Conservation (phyloP, 2,329 filamentous ascomycete species). For the Sclerotinia borealis region DNA sequence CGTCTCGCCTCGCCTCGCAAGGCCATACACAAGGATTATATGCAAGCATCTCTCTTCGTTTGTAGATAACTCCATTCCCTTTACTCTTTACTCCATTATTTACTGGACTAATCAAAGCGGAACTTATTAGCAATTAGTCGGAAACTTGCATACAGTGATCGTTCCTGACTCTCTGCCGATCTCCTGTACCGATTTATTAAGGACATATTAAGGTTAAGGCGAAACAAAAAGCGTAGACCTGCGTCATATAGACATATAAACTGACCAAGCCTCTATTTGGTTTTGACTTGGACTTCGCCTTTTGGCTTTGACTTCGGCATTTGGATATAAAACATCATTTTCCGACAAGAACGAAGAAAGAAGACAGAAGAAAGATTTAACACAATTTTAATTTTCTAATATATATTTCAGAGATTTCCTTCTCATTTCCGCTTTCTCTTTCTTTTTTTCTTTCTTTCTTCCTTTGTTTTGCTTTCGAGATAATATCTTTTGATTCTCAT, state of each 20-base stretch:
- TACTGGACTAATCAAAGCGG: neutral
- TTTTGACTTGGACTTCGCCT: neutral
- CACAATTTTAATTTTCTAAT: neutral
- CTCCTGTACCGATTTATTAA: neutral
- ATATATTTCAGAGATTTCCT: neutral
- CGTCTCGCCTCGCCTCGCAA: neutral
- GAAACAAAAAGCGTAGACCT: neutral
- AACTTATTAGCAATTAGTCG: neutral
- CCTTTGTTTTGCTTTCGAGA: neutral
- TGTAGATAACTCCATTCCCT: neutral
- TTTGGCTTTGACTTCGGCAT: neutral
- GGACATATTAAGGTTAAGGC: neutral
- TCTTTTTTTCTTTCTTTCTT: neutral
- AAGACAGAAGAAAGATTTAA: neutral
- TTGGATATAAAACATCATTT: neutral
- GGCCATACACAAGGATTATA: neutral
- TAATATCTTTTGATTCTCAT: neutral
- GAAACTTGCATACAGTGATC: neutral
- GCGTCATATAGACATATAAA: constrained; percentile 7
- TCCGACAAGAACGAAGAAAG: neutral
- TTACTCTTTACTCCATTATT: neutral
- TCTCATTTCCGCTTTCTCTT: neutral
- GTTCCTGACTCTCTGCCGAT: constrained; percentile 5
- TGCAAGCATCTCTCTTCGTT: neutral
- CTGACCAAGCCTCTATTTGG: neutral